phyloP scores from a whole-genome alignment of 164 flowering plant species.

The Vitis amurensis region DNA sequence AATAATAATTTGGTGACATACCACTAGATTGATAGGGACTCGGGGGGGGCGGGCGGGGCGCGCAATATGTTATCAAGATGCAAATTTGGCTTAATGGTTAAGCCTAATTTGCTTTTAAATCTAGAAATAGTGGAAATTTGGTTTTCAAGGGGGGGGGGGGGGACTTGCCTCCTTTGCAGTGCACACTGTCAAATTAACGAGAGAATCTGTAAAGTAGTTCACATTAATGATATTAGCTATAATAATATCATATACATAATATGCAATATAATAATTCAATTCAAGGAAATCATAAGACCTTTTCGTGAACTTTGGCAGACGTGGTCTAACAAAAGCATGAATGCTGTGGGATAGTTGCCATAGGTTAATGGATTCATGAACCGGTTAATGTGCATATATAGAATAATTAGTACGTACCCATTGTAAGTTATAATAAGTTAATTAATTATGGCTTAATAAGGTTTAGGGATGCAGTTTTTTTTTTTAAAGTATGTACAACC shows the following conservation, averaged over 20 bases:
- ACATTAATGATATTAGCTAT: background rate
- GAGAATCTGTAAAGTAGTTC: conserved; percentile 23
- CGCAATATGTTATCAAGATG: too few relatives aligned
- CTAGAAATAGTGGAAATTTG: too few relatives aligned
- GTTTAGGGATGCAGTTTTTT: background rate
- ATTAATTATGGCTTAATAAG: too few relatives aligned
- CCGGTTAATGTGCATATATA: conserved; percentile 19
- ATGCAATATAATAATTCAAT: conserved; percentile 47
- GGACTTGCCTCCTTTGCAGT: too few relatives aligned
- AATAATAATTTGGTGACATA: background rate
- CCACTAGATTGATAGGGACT: conserved; percentile 36
- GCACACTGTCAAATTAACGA: background rate
- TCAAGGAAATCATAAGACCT: conserved; percentile 53
- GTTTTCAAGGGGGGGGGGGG: too few relatives aligned
- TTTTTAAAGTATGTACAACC: conserved; percentile 7
- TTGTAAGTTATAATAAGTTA: too few relatives aligned
- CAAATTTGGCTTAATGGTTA: too few relatives aligned
- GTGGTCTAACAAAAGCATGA: conserved; percentile 27
- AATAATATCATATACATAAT: conserved; percentile 23
- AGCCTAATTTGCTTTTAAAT: too few relatives aligned
- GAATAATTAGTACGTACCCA: too few relatives aligned
- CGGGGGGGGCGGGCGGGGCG: background rate
- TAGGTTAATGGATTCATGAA: conserved; percentile 40
- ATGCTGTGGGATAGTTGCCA: conserved; percentile 57
- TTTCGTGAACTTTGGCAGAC: conserved; percentile 60